Evolutionary conservation across 306 rosid species (phyloP).

Genomic region (Geum urbanum): DNA sequence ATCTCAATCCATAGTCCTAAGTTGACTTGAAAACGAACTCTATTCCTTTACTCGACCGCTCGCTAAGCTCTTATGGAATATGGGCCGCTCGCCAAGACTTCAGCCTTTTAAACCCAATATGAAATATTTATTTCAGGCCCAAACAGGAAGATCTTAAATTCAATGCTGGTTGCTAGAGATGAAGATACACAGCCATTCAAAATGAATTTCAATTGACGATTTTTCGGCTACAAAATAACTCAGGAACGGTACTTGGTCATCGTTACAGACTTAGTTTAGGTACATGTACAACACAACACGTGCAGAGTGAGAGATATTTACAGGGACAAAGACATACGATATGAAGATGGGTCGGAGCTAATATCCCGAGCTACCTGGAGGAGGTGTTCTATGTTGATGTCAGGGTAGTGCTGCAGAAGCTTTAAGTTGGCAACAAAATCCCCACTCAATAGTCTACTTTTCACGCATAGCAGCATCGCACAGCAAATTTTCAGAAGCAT

Average conservation of each 20-base stretch:
- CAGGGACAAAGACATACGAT: slow-evolving; percentile 41
- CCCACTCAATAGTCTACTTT: slow-evolving; percentile 54
- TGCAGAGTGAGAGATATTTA: slow-evolving; percentile 14
- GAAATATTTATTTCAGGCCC: too few relatives aligned
- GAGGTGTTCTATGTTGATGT: slow-evolving; percentile 56
- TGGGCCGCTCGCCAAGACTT: too few relatives aligned
- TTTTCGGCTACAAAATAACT: background rate
- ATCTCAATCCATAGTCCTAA: too few relatives aligned
- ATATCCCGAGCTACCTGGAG: slow-evolving; percentile 69
- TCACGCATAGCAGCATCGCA: slow-evolving; percentile 72
- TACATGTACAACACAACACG: background rate
- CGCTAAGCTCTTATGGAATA: too few relatives aligned
- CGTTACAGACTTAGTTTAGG: slow-evolving; percentile 12
- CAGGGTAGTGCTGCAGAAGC: slow-evolving; percentile 73
- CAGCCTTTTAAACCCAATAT: too few relatives aligned
- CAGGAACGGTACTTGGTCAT: background rate
- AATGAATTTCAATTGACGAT: background rate
- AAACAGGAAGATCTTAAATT: background rate
- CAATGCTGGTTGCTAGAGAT: background rate
- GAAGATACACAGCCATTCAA: too few relatives aligned
- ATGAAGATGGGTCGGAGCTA: slow-evolving; percentile 52
- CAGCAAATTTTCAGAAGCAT: slow-evolving; percentile 79
- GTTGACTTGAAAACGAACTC: too few relatives aligned
- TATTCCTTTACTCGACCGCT: too few relatives aligned
- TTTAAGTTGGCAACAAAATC: slow-evolving; percentile 68